Evolutionary conservation across 257 asterid genomes (phyloP).

Genomic region (Fraxinus quadrangulata): DNA sequence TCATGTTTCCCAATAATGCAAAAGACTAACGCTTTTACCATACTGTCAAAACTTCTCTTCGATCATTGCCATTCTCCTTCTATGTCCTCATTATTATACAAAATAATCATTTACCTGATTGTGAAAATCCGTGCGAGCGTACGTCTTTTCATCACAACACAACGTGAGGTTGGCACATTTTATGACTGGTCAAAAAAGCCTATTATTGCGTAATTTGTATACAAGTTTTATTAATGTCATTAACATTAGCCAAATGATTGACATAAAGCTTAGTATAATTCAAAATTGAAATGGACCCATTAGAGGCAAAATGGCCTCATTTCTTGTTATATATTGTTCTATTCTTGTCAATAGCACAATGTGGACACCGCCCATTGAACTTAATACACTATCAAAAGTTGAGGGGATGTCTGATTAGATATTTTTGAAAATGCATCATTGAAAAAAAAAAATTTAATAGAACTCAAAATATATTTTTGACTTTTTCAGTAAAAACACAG

Average conservation of each 20-base stretch:
- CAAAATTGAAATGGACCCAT: slow-evolving; percentile 27
- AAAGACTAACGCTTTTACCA: no score
- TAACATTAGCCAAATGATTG: neutral
- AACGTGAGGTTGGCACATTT: slow-evolving; percentile 16
- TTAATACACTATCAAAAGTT: no score
- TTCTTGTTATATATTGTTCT: slow-evolving; percentile 12
- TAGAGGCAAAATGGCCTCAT: slow-evolving; percentile 3
- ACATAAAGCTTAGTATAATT: slow-evolving; percentile 10
- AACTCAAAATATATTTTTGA: no score
- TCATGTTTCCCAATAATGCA: no score
- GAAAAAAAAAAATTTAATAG: no score
- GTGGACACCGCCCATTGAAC: no score
- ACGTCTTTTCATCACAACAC: no score
- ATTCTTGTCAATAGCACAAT: slow-evolving; percentile 24
- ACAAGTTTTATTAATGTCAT: slow-evolving; percentile 10
- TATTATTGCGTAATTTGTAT: slow-evolving; percentile 3
- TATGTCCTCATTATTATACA: neutral
- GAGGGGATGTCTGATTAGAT: no score
- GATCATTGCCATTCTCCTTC: neutral
- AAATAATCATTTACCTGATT: no score
- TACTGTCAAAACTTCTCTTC: no score
- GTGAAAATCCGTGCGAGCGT: neutral
- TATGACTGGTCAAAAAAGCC: slow-evolving; percentile 6
- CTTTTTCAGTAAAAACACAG: no score
- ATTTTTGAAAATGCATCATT: no score